phyloP scores from a whole-genome alignment of 2,329 filamentous ascomycete species.

The Neocucurbitaria cava region DNA sequence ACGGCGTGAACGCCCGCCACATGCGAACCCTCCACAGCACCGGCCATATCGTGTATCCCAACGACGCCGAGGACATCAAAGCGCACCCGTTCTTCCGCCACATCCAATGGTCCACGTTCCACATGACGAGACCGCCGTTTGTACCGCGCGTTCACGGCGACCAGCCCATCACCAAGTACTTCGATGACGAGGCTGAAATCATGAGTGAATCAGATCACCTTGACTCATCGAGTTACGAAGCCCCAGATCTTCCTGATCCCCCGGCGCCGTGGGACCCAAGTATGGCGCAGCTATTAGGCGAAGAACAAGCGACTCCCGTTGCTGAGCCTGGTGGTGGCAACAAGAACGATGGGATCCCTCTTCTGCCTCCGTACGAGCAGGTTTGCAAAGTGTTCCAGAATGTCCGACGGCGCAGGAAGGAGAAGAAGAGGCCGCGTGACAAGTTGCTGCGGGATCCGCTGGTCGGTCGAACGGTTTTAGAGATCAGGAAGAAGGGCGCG shows the following conservation, averaged over 20 bases:
- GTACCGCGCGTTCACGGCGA: constrained; percentile 70
- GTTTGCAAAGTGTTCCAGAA: constrained; percentile 14
- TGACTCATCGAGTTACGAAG: constrained; percentile 44
- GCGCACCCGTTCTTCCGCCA: constrained; percentile 83
- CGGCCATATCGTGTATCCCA: constrained; percentile 74
- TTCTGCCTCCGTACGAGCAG: constrained; percentile 3
- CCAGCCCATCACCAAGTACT: constrained; percentile 76
- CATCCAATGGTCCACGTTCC: constrained; percentile 78
- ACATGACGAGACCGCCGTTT: constrained; percentile 76
- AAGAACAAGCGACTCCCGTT: constrained; percentile 1
- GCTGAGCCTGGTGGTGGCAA: background rate
- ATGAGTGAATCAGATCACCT: constrained; percentile 48
- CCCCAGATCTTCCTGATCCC: too few species aligned
- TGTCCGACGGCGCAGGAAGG: constrained; percentile 62
- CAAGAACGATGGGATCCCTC: background rate
- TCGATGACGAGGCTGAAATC: constrained; percentile 81
- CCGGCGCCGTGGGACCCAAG: too few species aligned
- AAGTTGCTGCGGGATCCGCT: constrained; percentile 77
- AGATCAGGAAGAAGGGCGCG: constrained; percentile 79
- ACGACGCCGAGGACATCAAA: constrained; percentile 91
- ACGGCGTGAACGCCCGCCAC: constrained; percentile 27
- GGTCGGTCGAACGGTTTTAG: constrained; percentile 72
- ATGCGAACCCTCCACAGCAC: constrained; percentile 46
- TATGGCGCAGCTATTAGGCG: background rate
- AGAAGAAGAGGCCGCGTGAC: constrained; percentile 83